A percentile compares a stretch with the other conserved stretches of the same genome.
phyloP scores from a whole-genome alignment of 2,329 filamentous ascomycete genomes.

The Penicillium sp. region DNA sequence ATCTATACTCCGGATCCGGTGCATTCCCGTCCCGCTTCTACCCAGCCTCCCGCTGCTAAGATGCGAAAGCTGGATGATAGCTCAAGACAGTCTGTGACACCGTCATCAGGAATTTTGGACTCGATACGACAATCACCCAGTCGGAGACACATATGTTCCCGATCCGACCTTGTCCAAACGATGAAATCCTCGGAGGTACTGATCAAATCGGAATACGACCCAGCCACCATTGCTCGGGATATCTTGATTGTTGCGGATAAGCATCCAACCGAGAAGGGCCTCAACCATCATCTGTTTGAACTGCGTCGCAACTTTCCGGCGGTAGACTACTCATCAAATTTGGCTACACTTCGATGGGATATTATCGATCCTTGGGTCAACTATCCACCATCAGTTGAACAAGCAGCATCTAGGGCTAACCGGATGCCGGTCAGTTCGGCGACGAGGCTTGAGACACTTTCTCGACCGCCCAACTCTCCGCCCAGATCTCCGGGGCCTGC shows the following conservation, averaged over 20 bases:
- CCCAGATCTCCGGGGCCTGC: neutral
- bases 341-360: slow-evolving; percentile 65
- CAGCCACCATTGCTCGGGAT: slow-evolving; percentile 65
- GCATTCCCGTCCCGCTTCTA: neutral
- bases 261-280: slow-evolving; percentile 60
- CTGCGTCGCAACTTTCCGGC: slow-evolving; percentile 48
- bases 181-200: slow-evolving; percentile 46
- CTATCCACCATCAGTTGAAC: neutral
- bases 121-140: slow-evolving; percentile 16
- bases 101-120: slow-evolving; percentile 4
- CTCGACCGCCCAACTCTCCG: neutral
- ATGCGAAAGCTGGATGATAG: slow-evolving; percentile 3
- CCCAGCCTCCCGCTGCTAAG: slow-evolving; percentile 4
- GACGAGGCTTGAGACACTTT: neutral
- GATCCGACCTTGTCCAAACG: slow-evolving; percentile 48
- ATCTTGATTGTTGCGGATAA: slow-evolving; percentile 64
- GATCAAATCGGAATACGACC: slow-evolving; percentile 59
- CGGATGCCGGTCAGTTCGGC: neutral
- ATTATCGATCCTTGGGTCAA: slow-evolving; percentile 52
- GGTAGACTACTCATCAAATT: slow-evolving; percentile 54
- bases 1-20: neutral
- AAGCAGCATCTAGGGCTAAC: neutral
- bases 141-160: slow-evolving; percentile 32
- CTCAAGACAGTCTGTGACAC: neutral
- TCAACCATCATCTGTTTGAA: slow-evolving; percentile 63